phyloP scores from a whole-genome alignment of 2,329 filamentous ascomycete genomes.

The Fusarium sp. region DNA sequence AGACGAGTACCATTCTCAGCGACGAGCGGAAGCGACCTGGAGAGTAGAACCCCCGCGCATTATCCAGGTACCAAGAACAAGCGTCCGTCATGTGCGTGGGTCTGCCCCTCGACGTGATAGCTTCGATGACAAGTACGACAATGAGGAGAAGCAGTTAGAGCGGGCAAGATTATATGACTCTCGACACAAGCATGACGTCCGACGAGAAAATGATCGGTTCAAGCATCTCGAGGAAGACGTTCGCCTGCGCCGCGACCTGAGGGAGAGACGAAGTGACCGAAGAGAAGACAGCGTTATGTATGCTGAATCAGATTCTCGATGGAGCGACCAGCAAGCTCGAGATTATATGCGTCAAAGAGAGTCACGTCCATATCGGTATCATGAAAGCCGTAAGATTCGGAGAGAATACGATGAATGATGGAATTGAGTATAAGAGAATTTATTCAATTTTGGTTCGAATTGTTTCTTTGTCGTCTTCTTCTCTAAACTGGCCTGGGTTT shows the following conservation, averaged over 20 bases:
- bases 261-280: slow-evolving; percentile 11
- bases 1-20: slow-evolving; percentile 5
- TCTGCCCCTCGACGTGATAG: slow-evolving; percentile 33
- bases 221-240: slow-evolving; percentile 29
- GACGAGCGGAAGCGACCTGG: slow-evolving; percentile 18
- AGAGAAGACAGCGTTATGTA: not conserved
- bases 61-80: slow-evolving; percentile 22
- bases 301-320: slow-evolving; percentile 18
- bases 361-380: not conserved
- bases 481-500: not conserved
- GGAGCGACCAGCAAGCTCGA: slow-evolving; percentile 31
- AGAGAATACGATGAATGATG: not conserved
- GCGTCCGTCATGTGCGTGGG: slow-evolving; percentile 31
- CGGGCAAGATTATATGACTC: slow-evolving; percentile 23
- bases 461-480: not conserved
- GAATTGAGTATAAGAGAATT: not conserved
- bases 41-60: slow-evolving; percentile 30
- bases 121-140: slow-evolving; percentile 12
- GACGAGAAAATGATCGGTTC: slow-evolving; percentile 29
- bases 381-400: not conserved
- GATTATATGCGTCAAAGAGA: slow-evolving; percentile 35
- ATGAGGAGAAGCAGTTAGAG: slow-evolving; percentile 28
- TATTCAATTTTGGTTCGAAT: not conserved
- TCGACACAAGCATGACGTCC: slow-evolving; percentile 9
- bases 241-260: slow-evolving; percentile 19